Base-by-base conservation (phyloP, 306 rosid genomes). In the Neltuma alba region DNA sequence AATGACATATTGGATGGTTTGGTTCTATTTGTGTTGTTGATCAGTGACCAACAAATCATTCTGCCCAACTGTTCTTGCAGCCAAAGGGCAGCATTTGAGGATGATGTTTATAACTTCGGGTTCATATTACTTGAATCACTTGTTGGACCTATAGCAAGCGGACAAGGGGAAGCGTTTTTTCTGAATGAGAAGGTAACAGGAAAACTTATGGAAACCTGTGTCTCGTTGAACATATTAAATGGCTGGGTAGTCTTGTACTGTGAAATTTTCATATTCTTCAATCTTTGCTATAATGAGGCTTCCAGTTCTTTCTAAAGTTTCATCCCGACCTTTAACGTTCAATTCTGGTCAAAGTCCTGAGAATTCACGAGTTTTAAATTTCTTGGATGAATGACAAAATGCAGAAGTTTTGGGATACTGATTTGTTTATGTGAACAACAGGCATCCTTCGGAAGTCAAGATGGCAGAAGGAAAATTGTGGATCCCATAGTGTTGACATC, bases 391-490 rank as follows among this genome's bases (percentile, higher is more conserved):
- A 33, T 27, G 71, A 62, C 48, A 11, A 58, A 47, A 47, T 47
- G 50, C 60, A 74, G 20, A 48, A n/a, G 25, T 50, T 54, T 18
- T 55, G 48, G 38, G 40, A 74, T 23, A 66, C 42, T 57, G 77
- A 54, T 4, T 7, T 61, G 68, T 40, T 70, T 57, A 14, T 82
- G 42, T 83, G 81, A 77, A 83, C 66, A 34, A 54, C 87, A 93
- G 98, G 84, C 93, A 73, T 93, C 98, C n/a, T 93, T 93, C 76
- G 90, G 94, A 33, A 93, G 98, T 67, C 89, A 88, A 63, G 98
- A 91, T 25, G 90, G 91, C 45, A 52, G 94, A 64, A 89, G 87
- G 72, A 86, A 84, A 80, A 88, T 89, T 20, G 94, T 93, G 68
- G 97, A 93, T 81, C 98, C 98, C 42, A 50, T 87, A 21, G 94